Evolutionary conservation across 495 filamentous ascomycete genomes (phyloP), one percentile per base, ranked within the genome.

Genomic region (Penicillium longicatenatum): DNA sequence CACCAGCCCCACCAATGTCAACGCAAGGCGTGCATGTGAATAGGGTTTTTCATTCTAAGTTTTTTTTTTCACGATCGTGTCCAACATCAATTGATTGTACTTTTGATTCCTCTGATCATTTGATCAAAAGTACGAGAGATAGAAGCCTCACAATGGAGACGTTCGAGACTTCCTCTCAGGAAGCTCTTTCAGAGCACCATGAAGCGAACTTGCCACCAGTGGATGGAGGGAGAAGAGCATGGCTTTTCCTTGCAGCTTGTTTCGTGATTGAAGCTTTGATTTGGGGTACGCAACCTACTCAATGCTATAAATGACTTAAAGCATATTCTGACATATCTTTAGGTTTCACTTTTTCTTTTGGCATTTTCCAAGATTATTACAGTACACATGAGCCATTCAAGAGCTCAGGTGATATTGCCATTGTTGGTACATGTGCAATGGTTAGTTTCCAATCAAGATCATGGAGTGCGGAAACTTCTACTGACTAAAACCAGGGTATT

Each of bases 301-400:
- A 30, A 19, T 3, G 6, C 10, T 29, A 14, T 6, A n/a, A 14
- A 20, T 10, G 24, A 19, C n/a, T 54, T 33, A 24, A n/a, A 11
- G 30, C 33, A 26, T 2, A 14, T 50, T 41, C 31, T n/a, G 14
- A 19, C 12, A 29, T 22, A 12, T 26, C 10, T 29, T 6, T 50
- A 87, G 85, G 87, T 30, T 89, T 89, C 65, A 78, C 85, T 3
- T 85, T 83, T 58, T 78, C 83, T 0, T 90, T 80, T 54, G 85
- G 85, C 31, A 67, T 86, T 11, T 86, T 86, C 42, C 81, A 86
- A 58, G 74, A 78, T 21, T 85, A 86, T 63, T 87, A 84, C 57
- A 69, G 55, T 41, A 74, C 70, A 14, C 74, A 82, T 62, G 54
- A 69, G 64, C 79, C 72, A 57, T 87, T 75, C 74, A 26, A 59